phyloP scores from a whole-genome alignment of 2,329 filamentous ascomycete genomes.

The Anthostomella pinea region DNA sequence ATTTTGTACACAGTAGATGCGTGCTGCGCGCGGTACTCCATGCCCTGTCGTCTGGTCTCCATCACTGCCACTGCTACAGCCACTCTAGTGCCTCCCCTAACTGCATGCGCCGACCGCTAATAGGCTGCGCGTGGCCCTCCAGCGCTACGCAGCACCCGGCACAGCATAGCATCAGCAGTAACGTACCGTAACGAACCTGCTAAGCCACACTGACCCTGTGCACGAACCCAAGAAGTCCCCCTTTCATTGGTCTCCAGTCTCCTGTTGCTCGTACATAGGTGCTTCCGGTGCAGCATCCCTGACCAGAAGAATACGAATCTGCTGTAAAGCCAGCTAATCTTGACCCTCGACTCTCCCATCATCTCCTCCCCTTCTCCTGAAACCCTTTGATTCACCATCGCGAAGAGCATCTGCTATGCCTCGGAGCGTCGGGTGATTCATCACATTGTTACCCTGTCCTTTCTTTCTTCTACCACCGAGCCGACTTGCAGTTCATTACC shows the following conservation, averaged over 20 bases:
- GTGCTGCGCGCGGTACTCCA: too few relatives aligned
- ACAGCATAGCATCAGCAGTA: too few relatives aligned
- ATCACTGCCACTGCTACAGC: too few relatives aligned
- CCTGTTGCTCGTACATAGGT: background rate
- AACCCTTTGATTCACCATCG: constrained; percentile 22
- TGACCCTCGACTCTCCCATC: constrained; percentile 22
- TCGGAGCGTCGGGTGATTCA: constrained; percentile 24
- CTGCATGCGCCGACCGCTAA: too few relatives aligned
- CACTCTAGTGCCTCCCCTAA: too few relatives aligned
- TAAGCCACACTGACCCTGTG: constrained; percentile 11
- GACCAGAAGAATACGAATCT: constrained; percentile 27
- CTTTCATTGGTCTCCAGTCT: constrained; percentile 6
- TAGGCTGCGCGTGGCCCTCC: too few relatives aligned
- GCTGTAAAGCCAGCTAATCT: constrained; percentile 17
- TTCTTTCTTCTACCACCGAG: constrained; percentile 10
- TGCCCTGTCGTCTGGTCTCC: too few relatives aligned
- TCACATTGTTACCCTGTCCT: constrained; percentile 15
- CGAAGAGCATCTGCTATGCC: constrained; percentile 20
- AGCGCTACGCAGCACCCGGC: background rate
- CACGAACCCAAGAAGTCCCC: background rate
- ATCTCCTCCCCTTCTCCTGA: constrained; percentile 21
- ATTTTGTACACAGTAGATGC: too few relatives aligned
- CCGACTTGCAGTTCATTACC: constrained; percentile 7
- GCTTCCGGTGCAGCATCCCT: constrained; percentile 9
- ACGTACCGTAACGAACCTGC: constrained; percentile 1